phyloP scores from a whole-genome alignment of 495 filamentous ascomycete species.

The Haplographium delicatum region DNA sequence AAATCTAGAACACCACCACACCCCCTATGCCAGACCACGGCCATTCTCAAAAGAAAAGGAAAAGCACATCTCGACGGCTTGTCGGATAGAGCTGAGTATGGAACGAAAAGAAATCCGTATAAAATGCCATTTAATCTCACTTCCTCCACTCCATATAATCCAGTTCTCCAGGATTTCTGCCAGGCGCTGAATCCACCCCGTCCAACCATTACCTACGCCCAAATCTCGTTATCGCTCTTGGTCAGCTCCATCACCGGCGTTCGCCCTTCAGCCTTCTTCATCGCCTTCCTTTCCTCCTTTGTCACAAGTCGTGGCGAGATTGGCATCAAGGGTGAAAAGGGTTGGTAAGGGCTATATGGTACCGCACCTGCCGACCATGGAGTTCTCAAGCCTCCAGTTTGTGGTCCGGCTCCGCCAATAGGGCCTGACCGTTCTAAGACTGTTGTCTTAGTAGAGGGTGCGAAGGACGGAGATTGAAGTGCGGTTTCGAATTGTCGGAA shows the following conservation, averaged over 20 bases:
- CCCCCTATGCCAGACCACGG: no score
- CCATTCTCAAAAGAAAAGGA: no score
- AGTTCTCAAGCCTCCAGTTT: slow-evolving; percentile 46
- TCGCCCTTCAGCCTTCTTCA: slow-evolving; percentile 54
- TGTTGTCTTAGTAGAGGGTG: slow-evolving; percentile 65
- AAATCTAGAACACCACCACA: no score
- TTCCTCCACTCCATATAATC: no score
- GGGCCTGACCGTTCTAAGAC: slow-evolving; percentile 61
- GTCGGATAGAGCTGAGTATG: no score
- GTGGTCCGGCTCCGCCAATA: slow-evolving; percentile 24
- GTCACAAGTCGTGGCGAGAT: slow-evolving; percentile 78
- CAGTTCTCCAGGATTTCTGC: no score
- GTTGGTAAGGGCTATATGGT: slow-evolving; percentile 90
- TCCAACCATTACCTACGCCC: no score
- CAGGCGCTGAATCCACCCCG: no score
- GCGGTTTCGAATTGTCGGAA: slow-evolving; percentile 59
- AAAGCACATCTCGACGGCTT: no score
- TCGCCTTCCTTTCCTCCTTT: slow-evolving; percentile 65
- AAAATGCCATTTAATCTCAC: no score
- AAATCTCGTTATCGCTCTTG: slow-evolving; percentile 46
- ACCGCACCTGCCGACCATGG: slow-evolving; percentile 69
- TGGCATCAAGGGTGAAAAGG: slow-evolving; percentile 80
- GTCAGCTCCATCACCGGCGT: slow-evolving; percentile 51
- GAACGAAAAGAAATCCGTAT: no score
- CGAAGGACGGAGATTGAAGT: slow-evolving; percentile 38